phyloP scores from a whole-genome alignment of 345 rosid genomes.

The Alliaria petiolata region DNA sequence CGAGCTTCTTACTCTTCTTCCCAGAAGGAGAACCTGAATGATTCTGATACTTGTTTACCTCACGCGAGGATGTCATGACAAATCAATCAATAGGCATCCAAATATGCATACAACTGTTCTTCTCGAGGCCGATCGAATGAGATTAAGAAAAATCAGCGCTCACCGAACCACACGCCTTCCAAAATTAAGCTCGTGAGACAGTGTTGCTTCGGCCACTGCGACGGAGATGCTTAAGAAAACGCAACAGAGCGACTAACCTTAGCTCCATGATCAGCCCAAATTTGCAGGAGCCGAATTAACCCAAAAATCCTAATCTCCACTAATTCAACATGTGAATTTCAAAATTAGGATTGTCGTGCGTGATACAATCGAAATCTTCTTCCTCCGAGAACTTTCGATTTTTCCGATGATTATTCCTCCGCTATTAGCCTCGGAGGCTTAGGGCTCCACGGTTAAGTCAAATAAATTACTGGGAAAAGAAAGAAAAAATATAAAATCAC shows the following conservation, averaged over 20 bases:
- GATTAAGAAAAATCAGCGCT: background rate
- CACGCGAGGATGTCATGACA: slow-evolving; percentile 62
- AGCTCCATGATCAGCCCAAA: slow-evolving; percentile 4
- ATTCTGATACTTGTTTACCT: slow-evolving; percentile 31
- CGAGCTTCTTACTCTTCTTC: slow-evolving; percentile 85
- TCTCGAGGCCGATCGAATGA: background rate
- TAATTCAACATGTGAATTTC: background rate
- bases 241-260: slow-evolving; percentile 14
- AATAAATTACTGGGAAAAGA: background rate
- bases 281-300: background rate
- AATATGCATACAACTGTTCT: background rate
- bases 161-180: background rate
- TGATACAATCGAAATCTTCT: background rate
- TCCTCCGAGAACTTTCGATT: background rate
- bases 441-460: background rate
- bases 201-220: background rate
- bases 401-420: slow-evolving; percentile 23
- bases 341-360: background rate
- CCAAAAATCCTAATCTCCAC: background rate
- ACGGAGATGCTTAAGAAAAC: background rate
- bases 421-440: background rate
- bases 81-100: slow-evolving; percentile 19
- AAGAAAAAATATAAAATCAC: background rate
- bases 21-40: slow-evolving; percentile 51
- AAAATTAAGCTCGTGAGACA: background rate